Percentiles rank a stretch among this genome's conserved stretches.
These are phyloP conservation scores for Globisporangium solare DNA, from an alignment of 352 stramenopile genomes.

Conservation along the genomic window DNA sequence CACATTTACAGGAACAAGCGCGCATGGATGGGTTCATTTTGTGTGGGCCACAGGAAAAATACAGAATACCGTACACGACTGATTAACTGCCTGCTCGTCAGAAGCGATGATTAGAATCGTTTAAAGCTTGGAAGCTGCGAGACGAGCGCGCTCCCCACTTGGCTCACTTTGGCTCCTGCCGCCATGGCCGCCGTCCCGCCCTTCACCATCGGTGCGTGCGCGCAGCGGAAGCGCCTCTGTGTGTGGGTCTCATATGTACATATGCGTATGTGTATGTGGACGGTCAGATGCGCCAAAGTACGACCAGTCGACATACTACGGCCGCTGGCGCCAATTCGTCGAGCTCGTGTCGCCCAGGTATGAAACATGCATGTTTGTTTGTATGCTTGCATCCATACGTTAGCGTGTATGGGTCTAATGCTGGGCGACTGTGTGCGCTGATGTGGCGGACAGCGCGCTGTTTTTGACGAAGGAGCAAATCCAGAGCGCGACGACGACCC, in stretches of 20 bases:
- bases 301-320: slow-evolving; percentile 84
- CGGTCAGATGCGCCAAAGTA: slow-evolving; percentile 60
- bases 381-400: not conserved
- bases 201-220: slow-evolving; percentile 29
- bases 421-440: not conserved
- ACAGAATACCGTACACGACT: not conserved
- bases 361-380: too few species aligned
- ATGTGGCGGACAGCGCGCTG: slow-evolving; percentile 36
- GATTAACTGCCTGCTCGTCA: not conserved
- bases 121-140: not conserved
- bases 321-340: slow-evolving; percentile 79
- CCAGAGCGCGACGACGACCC: slow-evolving; percentile 40
- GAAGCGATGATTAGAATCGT: not conserved
- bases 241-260: not conserved
- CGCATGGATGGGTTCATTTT: not conserved
- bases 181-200: slow-evolving; percentile 23
- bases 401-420: not conserved
- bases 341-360: slow-evolving; percentile 78
- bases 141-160: too few species aligned
- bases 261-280: not conserved
- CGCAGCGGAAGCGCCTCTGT: not conserved
- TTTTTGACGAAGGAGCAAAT: slow-evolving; percentile 67
- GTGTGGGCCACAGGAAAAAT: not conserved
- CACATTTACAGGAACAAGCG: too few species aligned
- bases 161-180: too few species aligned